A percentile compares a stretch with the other conserved stretches of the same genome.
These are phyloP conservation scores for Magnolia kwangsiensis DNA, from an alignment of 164 flowering plant species.

Conservation along the genomic window DNA sequence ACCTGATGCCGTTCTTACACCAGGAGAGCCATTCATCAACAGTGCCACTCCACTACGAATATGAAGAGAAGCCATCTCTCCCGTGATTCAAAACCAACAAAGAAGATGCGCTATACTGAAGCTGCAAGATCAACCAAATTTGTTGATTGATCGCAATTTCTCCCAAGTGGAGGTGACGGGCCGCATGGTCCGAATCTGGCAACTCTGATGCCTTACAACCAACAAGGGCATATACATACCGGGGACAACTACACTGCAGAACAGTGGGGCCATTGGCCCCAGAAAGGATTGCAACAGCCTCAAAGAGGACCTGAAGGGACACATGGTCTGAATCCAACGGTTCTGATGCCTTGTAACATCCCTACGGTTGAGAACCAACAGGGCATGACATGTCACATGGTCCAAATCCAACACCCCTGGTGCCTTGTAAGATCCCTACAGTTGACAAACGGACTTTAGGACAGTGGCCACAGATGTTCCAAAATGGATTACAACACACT, in stretches of 20 bases:
- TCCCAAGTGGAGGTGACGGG: background rate
- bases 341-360: background rate
- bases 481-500: background rate
- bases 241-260: background rate
- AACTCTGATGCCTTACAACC: background rate
- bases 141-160: background rate
- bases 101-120: slow-evolving; percentile 16
- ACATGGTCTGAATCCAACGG: slow-evolving; percentile 2
- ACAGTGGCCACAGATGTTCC: background rate
- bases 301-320: background rate
- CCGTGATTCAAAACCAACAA: slow-evolving; percentile 13
- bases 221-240: background rate
- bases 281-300: background rate
- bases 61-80: slow-evolving; percentile 17
- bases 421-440: background rate
- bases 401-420: background rate
- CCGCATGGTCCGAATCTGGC: background rate
- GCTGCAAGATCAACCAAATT: background rate
- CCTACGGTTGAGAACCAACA: background rate
- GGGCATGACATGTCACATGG: background rate
- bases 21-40: background rate
- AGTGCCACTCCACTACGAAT: background rate
- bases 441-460: background rate
- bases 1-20: slow-evolving; percentile 7
- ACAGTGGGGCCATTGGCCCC: background rate